Evolutionary conservation across 2,329 filamentous ascomycete species (phyloP).

Genomic region (Penicillium sp.): DNA sequence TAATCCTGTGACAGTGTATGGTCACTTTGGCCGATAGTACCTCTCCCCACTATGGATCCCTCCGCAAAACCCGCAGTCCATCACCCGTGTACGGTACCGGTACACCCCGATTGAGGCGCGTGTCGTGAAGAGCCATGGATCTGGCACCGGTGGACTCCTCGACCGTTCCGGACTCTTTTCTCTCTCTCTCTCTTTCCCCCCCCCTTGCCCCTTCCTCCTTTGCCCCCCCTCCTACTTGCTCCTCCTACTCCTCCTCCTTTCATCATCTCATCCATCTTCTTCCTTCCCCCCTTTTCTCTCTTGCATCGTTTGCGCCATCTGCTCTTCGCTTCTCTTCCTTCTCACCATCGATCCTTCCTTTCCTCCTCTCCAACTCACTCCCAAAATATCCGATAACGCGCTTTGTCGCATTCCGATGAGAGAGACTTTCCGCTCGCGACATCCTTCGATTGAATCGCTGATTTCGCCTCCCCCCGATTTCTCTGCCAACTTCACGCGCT

Average conservation of each 20-base stretch:
- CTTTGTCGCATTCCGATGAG: constrained; percentile 30
- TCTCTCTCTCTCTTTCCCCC: constrained; percentile 20
- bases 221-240: constrained; percentile 20
- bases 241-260: constrained; percentile 25
- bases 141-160: constrained; percentile 30
- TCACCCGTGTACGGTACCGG: constrained; percentile 13
- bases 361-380: background rate
- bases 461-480: constrained; percentile 12
- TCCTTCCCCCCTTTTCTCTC: constrained; percentile 18
- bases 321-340: constrained; percentile 17
- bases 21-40: constrained; percentile 29
- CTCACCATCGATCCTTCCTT: background rate
- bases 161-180: constrained; percentile 31
- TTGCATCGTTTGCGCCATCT: constrained; percentile 1
- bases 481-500: background rate
- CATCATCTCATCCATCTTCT: constrained; percentile 22
- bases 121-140: constrained; percentile 34
- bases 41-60: background rate
- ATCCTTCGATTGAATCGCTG: constrained; percentile 24
- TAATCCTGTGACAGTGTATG: constrained; percentile 21
- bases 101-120: constrained; percentile 24
- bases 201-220: constrained; percentile 20
- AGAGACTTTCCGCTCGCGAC: constrained; percentile 11
- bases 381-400: background rate
- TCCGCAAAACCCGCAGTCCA: background rate